Percentiles rank a stretch among this genome's conserved stretches.
phyloP scores from a whole-genome alignment of 2,329 filamentous ascomycete genomes.

The Aspergillus carbonarius region DNA sequence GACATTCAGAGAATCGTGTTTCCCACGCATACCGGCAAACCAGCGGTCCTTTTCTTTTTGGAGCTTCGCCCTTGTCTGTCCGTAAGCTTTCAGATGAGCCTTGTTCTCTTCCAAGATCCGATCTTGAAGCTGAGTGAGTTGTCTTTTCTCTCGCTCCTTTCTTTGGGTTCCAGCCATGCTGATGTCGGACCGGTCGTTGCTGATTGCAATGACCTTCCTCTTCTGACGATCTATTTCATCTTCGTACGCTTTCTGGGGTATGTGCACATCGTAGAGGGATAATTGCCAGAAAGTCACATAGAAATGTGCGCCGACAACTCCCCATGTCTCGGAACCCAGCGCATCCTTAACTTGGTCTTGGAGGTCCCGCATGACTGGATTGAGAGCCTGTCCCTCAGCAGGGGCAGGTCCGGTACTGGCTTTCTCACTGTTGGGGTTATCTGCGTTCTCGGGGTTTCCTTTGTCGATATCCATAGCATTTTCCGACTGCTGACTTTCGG shows the following conservation, averaged over 20 bases:
- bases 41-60: slow-evolving; percentile 74
- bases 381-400: slow-evolving; percentile 53
- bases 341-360: slow-evolving; percentile 66
- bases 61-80: slow-evolving; percentile 67
- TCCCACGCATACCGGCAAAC: slow-evolving; percentile 67
- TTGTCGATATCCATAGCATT: slow-evolving; percentile 38
- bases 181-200: slow-evolving; percentile 71
- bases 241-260: slow-evolving; percentile 75
- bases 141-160: slow-evolving; percentile 69
- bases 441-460: slow-evolving; percentile 20
- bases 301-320: slow-evolving; percentile 73
- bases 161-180: slow-evolving; percentile 63
- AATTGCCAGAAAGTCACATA: slow-evolving; percentile 93
- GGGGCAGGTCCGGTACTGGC: slow-evolving; percentile 30
- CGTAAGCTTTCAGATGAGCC: slow-evolving; percentile 65
- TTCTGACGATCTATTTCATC: slow-evolving; percentile 69
- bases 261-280: slow-evolving; percentile 74
- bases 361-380: slow-evolving; percentile 71
- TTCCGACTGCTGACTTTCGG: slow-evolving; percentile 23
- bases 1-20: slow-evolving; percentile 68
- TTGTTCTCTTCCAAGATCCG: slow-evolving; percentile 72
- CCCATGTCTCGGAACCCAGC: slow-evolving; percentile 64
- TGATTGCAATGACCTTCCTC: slow-evolving; percentile 65
- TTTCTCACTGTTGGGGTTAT: slow-evolving; percentile 11
- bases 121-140: slow-evolving; percentile 66